Evolutionary conservation across 306 rosid species (phyloP).

Genomic region (Arachis hypogaea): DNA sequence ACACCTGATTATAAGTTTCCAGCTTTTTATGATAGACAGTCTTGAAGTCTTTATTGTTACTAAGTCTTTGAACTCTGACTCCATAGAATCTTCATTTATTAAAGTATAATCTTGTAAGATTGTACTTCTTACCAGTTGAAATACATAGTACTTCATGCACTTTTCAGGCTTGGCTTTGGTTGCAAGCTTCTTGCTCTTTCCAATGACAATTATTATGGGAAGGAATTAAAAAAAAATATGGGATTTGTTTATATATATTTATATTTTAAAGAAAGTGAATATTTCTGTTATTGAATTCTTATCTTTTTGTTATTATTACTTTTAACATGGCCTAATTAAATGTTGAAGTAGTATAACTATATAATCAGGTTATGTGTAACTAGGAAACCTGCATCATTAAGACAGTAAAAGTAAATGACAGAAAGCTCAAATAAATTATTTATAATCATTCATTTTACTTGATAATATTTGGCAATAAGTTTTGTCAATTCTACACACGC

Average conservation of each 20-base stretch:
- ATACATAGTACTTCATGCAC: not conserved
- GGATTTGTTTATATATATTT: no score
- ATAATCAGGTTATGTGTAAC: no score
- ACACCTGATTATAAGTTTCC: not conserved
- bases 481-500: no score
- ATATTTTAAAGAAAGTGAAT: no score
- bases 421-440: not conserved
- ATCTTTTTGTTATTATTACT: no score
- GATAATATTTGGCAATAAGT: no score
- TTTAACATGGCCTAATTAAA: no score
- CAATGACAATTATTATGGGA: not conserved
- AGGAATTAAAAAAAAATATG: not conserved
- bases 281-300: no score
- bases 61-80: not conserved
- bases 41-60: not conserved
- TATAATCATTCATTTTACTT: no score
- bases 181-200: not conserved
- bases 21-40: not conserved
- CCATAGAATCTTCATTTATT: conserved; percentile 5
- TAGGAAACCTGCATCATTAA: no score
- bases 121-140: not conserved
- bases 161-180: not conserved
- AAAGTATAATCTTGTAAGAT: not conserved
- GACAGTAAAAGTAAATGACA: not conserved
- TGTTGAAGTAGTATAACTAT: no score